Percentiles rank a stretch among this genome's conserved stretches.
These are phyloP conservation scores for Phascolomyces articulosus DNA, from an alignment of 371 early-diverging fungal genomes.

Conservation along the genomic window DNA sequence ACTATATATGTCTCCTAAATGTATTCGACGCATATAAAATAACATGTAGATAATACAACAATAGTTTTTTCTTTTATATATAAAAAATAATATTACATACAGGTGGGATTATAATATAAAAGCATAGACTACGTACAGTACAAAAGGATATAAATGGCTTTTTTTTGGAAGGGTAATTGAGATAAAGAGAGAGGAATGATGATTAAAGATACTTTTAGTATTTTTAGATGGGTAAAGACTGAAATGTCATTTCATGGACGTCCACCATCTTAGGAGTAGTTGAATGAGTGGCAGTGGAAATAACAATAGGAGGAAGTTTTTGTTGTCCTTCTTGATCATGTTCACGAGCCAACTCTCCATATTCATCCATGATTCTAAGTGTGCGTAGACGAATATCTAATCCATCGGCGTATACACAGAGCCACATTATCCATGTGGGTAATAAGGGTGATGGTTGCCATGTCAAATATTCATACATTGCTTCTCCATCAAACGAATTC, in stretches of 20 bases:
- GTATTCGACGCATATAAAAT: too few relatives aligned
- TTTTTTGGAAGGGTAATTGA: too few relatives aligned
- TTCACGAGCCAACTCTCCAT: constrained; percentile 15
- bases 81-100: too few relatives aligned
- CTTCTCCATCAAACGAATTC: constrained; percentile 17
- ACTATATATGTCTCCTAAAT: too few relatives aligned
- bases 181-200: too few relatives aligned
- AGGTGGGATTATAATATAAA: too few relatives aligned
- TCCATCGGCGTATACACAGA: constrained; percentile 40
- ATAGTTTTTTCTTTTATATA: too few relatives aligned
- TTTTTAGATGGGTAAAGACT: constrained; percentile 13
- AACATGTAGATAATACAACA: too few relatives aligned
- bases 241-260: constrained; percentile 17
- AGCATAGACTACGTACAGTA: too few relatives aligned
- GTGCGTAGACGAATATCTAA: constrained; percentile 40
- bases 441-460: constrained; percentile 40
- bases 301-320: too few relatives aligned
- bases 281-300: background rate
- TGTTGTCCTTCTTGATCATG: background rate
- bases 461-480: constrained; percentile 28
- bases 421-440: constrained; percentile 28
- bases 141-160: too few relatives aligned
- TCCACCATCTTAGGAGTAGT: constrained; percentile 2
- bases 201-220: too few relatives aligned
- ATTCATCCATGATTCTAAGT: constrained; percentile 32